phyloP scores from a whole-genome alignment of 2,329 filamentous ascomycete genomes.

The Teratosphaeria zuluensis region DNA sequence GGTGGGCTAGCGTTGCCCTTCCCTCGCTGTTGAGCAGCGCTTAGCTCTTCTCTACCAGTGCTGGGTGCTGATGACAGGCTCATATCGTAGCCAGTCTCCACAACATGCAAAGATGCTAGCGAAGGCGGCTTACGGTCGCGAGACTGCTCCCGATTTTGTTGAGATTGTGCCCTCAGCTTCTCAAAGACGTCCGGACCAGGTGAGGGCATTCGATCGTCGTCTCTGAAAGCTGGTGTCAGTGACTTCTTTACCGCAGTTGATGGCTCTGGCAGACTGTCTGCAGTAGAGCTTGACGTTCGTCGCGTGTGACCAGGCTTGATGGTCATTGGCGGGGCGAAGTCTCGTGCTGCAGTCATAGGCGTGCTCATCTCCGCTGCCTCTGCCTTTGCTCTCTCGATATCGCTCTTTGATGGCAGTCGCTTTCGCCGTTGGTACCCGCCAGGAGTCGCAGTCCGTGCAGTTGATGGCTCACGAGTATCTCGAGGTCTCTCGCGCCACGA shows the following conservation, averaged over 20 bases:
- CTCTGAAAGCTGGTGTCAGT: constrained; percentile 7
- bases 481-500: constrained; percentile 29
- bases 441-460: constrained; percentile 49
- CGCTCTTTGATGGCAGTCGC: constrained; percentile 57
- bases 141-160: not conserved
- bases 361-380: constrained; percentile 46
- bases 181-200: constrained; percentile 56
- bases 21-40: not conserved
- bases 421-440: constrained; percentile 48
- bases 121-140: not conserved
- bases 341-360: constrained; percentile 56
- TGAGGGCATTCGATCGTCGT: constrained; percentile 52
- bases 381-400: constrained; percentile 41
- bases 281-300: constrained; percentile 11
- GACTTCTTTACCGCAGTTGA: constrained; percentile 15
- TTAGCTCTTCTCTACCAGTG: constrained; percentile 5
- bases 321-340: constrained; percentile 4
- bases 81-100: constrained; percentile 32
- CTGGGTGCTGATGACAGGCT: constrained; percentile 14
- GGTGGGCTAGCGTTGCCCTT: constrained; percentile 30
- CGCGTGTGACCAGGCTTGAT: constrained; percentile 5
- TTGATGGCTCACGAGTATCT: constrained; percentile 37
- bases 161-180: constrained; percentile 49
- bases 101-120: constrained; percentile 26
- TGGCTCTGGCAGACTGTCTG: constrained; percentile 16